phyloP scores from a whole-genome alignment of 352 stramenopile species.

The Globisporangium cederbergense region DNA sequence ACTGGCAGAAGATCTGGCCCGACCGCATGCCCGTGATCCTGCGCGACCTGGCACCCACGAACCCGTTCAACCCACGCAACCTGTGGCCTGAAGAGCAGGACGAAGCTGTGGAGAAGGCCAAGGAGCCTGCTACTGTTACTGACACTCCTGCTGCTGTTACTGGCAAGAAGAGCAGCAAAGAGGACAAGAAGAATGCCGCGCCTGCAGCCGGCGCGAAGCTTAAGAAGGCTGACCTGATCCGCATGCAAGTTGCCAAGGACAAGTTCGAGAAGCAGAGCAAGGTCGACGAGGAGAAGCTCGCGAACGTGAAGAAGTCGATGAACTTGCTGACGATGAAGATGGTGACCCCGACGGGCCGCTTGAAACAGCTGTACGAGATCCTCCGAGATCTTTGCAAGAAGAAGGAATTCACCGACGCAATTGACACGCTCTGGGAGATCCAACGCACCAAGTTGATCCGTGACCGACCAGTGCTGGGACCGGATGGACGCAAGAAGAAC shows the following conservation, averaged over 20 bases:
- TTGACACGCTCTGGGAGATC: constrained; percentile 88
- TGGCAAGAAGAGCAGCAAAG: constrained; percentile 17
- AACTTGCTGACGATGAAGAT: constrained; percentile 86
- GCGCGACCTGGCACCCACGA: constrained; percentile 76
- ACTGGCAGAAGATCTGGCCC: constrained; percentile 88
- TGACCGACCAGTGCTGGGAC: constrained; percentile 30
- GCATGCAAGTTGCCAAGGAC: constrained; percentile 84
- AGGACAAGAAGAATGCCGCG: constrained; percentile 36
- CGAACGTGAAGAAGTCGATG: constrained; percentile 83
- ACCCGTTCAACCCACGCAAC: constrained; percentile 85
- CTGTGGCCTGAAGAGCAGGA: constrained; percentile 82
- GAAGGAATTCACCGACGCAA: constrained; percentile 81
- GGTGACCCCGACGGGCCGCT: constrained; percentile 68
- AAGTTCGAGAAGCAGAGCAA: constrained; percentile 86
- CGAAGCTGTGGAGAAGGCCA: constrained; percentile 17
- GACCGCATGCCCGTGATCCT: constrained; percentile 88
- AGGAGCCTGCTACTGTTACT: constrained; percentile 3
- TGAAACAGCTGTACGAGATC: constrained; percentile 88
- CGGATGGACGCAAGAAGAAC: constrained; percentile 54
- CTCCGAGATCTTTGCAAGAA: constrained; percentile 79
- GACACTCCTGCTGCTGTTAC: neutral
- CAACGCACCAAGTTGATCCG: constrained; percentile 67
- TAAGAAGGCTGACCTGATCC: constrained; percentile 86
- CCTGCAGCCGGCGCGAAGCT: constrained; percentile 38
- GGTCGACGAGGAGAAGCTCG: constrained; percentile 85